Base-by-base conservation (phyloP, 2,329 filamentous ascomycete species). In the Clonostachys sp. region DNA sequence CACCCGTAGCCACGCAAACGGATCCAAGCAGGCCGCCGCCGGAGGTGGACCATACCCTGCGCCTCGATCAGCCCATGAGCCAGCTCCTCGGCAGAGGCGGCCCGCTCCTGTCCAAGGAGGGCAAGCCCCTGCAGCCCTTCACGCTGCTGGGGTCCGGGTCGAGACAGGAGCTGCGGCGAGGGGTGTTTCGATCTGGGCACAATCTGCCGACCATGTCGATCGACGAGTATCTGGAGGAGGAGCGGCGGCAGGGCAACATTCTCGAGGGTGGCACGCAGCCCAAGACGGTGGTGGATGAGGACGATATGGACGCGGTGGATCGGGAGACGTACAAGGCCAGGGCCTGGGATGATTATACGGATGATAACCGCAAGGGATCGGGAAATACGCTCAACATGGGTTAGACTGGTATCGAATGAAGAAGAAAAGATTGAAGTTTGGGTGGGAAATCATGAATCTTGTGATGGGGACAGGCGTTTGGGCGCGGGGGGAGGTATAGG, bases 191-290 rank as follows among this genome's bases (percentile, higher is more conserved):
- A 47, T 83, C 90, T 0, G 90, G 94, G 8, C 94, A 99, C 64
- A 96, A 89, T 67, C 71, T 99, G 49, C 94, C 94, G 1, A 97
- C 94, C 4, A 97, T 99, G 94, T 89, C 83, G 2, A 96, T 99
- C 51, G 94, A 99, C 57, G 94, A 99, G 70, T 99, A 97, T 61
- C 74, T 99, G 14, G 94, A 95, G 45, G 92, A 97, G 66, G 94
- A 97, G 71, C 80, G 80, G 60, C 79, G 81, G 55, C 76, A 88
- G 52, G 94, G 94, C 14, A 89, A 89, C 17, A 91, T 99, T 49
- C 89, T 97, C 47, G 87, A 96, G 61, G 91, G 91, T 33, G 91
- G 91, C 16, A 87, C 88, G 58, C 81, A 86, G 54, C 71, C 81
- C 24, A 75, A 77, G 53, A 80, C 84, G 2, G 84, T 90, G 63